These are phyloP conservation scores for Plectosphaerella cucumerina DNA, from an alignment of 2,329 filamentous ascomycete genomes.

Conservation along the genomic window DNA sequence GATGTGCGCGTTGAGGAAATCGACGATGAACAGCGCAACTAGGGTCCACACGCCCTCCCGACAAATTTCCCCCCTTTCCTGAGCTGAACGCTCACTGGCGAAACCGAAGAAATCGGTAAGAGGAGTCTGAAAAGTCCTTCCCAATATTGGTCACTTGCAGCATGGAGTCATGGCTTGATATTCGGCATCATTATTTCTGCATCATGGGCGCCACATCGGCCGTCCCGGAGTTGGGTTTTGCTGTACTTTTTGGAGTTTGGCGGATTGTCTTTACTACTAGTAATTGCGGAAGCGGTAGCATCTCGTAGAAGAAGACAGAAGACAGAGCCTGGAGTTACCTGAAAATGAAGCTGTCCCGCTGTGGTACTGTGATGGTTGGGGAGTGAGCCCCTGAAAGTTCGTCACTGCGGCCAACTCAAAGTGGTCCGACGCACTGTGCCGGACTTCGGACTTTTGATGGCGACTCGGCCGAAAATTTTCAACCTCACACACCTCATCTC, in stretches of 20 bases:
- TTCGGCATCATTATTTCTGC: neutral
- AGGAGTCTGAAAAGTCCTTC: neutral
- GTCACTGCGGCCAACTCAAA: neutral
- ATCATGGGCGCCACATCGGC: neutral
- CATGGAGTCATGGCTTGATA: neutral
- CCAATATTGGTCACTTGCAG: neutral
- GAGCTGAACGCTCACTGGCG: neutral
- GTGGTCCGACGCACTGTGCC: neutral
- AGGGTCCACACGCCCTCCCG: neutral
- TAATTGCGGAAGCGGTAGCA: neutral
- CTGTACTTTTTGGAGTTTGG: neutral
- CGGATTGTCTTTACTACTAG: neutral
- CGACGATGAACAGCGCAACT: neutral
- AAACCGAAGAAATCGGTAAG: neutral
- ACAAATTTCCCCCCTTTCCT: neutral
- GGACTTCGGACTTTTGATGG: neutral
- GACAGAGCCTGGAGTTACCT: neutral
- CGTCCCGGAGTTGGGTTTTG: neutral
- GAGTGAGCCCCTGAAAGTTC: neutral
- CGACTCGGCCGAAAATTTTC: neutral
- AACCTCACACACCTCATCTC: neutral
- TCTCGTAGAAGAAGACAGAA: neutral
- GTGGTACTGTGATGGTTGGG: neutral
- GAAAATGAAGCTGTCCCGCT: neutral
- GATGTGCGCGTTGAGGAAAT: constrained; percentile 6